Percentiles rank a stretch among this genome's conserved stretches.
phyloP scores from a whole-genome alignment of 768 basidiomycete species.

The Podaxis sp. region DNA sequence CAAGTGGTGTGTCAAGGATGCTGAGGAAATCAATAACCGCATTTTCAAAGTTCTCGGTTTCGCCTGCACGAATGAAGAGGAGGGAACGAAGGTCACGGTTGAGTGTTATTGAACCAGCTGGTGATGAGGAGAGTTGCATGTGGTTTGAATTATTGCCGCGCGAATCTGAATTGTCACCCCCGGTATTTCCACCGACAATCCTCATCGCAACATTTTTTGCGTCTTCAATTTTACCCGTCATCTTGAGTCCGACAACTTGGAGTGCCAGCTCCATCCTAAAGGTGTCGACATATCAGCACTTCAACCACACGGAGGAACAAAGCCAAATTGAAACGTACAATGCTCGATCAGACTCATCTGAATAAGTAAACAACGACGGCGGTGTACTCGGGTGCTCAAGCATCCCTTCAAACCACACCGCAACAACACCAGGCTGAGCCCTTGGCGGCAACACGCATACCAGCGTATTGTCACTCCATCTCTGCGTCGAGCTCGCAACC shows the following conservation, averaged over 20 bases:
- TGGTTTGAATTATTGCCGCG: slow-evolving; percentile 36
- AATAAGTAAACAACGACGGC: slow-evolving; percentile 81
- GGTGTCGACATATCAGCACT: slow-evolving; percentile 14
- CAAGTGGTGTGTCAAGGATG: slow-evolving; percentile 66
- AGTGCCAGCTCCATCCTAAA: slow-evolving; percentile 91
- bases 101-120: slow-evolving; percentile 27
- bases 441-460: slow-evolving; percentile 90
- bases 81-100: slow-evolving; percentile 56
- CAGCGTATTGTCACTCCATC: slow-evolving; percentile 92
- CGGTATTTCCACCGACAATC: slow-evolving; percentile 74
- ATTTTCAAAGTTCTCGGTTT: slow-evolving; percentile 67
- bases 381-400: slow-evolving; percentile 49
- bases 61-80: slow-evolving; percentile 52
- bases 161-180: slow-evolving; percentile 46
- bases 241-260: slow-evolving; percentile 93
- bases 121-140: slow-evolving; percentile 55
- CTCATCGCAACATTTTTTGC: slow-evolving; percentile 92
- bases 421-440: slow-evolving; percentile 78
- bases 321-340: slow-evolving; percentile 46
- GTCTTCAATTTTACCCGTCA: slow-evolving; percentile 94
- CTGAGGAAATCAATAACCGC: slow-evolving; percentile 81
- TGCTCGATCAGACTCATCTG: slow-evolving; percentile 86
- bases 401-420: slow-evolving; percentile 83
- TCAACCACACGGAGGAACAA: not conserved
- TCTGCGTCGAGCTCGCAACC: slow-evolving; percentile 77